Evolutionary conservation across 148 eudicot genomes (phyloP).

Genomic region (Vaccinium corymbosum): DNA sequence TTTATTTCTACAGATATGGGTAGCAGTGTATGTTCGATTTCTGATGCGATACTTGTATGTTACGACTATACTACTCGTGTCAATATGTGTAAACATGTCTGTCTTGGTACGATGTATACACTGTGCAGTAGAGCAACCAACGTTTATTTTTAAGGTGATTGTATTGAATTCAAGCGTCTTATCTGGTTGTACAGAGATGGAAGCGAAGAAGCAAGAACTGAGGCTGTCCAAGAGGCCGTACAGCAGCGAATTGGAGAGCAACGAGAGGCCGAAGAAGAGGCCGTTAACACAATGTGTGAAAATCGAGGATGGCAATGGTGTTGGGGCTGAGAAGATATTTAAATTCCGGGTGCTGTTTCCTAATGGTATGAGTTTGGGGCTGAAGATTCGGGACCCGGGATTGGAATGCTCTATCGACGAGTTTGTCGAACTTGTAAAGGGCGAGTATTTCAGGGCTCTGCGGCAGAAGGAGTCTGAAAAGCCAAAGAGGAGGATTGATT

Average conservation of each 20-base stretch:
- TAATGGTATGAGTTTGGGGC: conserved; percentile 22
- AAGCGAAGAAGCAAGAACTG: background rate
- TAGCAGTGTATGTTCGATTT: background rate
- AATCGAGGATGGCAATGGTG: background rate
- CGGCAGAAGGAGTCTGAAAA: conserved; percentile 12
- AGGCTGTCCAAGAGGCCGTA: conserved; percentile 8
- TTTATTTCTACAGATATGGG: background rate
- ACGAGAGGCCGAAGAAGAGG: conserved; percentile 20
- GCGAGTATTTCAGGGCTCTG: conserved; percentile 15
- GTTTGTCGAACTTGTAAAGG: conserved; percentile 24
- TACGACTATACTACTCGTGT: too few species aligned
- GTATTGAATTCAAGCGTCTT: background rate
- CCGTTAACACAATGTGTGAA: background rate
- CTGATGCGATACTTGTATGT: background rate
- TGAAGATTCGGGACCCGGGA: conserved; percentile 21
- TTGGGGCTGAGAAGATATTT: conserved; percentile 1
- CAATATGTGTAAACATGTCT: background rate
- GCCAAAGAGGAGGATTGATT: conserved; percentile 27
- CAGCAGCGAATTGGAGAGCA: background rate
- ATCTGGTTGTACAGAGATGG: background rate
- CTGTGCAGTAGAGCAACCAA: background rate
- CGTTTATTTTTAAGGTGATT: background rate
- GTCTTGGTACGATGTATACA: background rate
- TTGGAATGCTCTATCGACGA: conserved; percentile 24
- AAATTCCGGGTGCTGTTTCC: conserved; percentile 35